Base-by-base conservation (phyloP, 805 yeast species). In the Metschnikowia kunwiensis region DNA sequence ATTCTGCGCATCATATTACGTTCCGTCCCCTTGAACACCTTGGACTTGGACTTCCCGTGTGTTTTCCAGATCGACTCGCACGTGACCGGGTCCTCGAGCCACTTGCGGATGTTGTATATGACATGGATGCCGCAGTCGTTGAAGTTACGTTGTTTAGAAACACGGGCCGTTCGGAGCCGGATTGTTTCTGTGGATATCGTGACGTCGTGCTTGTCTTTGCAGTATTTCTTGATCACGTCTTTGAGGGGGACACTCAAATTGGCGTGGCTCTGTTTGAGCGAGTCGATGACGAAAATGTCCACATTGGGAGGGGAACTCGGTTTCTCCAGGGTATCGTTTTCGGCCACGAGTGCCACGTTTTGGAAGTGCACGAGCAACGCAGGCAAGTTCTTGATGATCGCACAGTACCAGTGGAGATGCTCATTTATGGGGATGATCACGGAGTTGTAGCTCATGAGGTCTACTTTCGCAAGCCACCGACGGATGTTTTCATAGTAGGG, bases 111-210 rank as follows among this genome's bases (percentile, higher is more conserved):
- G 49, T 84, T 88, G 48, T 81, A 81, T 11, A 93, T 81, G 2
- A 91, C 85, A 61, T 86, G 96, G 14, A 93, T 77, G 1, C 98
- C 98, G 64, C 98, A 93, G 57, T 93, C 98, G 54, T 88, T 86
- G 61, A 81, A 79, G 56, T 93, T 93, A 20, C 80, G 78, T 54
- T 93, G 98, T 40, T 72, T 78, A 1, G 97, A 96, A 0, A 87
- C 93, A 5, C 65, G 53, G 4, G 80, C 78, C 6, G 66, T 57
- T 33, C 65, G 56, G 30, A 76, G 60, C 28, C 68, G 57, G 15
- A 89, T 74, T 27, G 65, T 70, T 5, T 61, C 57, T 9, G 65
- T 65, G 14, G 61, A 61, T 3, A 88, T 51, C 0, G 62, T 68
- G 7, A 80, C 43, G 1, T 60, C 61, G 46, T 77, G 72, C 47